Conservation (phyloP, 2,329 filamentous ascomycete species). For the Aspergillus cejpii region DNA sequence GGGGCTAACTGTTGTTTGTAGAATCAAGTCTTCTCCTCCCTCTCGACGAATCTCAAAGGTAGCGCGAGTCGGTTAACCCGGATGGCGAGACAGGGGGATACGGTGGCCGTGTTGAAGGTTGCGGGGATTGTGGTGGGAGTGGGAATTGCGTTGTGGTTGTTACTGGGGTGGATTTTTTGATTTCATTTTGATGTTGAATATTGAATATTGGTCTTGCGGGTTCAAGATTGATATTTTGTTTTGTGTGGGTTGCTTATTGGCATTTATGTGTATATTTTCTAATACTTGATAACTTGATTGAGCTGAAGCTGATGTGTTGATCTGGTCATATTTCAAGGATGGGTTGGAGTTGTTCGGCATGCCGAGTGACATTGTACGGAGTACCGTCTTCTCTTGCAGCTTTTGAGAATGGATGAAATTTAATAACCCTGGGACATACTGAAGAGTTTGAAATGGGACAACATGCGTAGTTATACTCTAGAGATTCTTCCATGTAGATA, state of each 20-base stretch:
- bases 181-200: neutral
- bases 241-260: neutral
- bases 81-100: constrained; percentile 88
- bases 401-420: too few relatives aligned
- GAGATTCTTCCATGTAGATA: too few relatives aligned
- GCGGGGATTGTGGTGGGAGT: constrained; percentile 70
- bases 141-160: constrained; percentile 70
- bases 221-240: constrained; percentile 6
- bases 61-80: constrained; percentile 74
- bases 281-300: too few relatives aligned
- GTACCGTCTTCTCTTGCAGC: too few relatives aligned
- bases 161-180: constrained; percentile 56
- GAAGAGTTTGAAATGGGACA: too few relatives aligned
- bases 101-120: constrained; percentile 82
- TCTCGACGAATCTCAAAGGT: constrained; percentile 74
- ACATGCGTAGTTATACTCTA: too few relatives aligned
- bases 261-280: neutral
- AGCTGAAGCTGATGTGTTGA: too few relatives aligned
- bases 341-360: too few relatives aligned
- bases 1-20: constrained; percentile 33
- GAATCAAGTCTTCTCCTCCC: constrained; percentile 85
- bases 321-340: too few relatives aligned
- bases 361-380: too few relatives aligned
- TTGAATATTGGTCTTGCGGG: constrained; percentile 9
- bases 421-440: too few relatives aligned